phyloP scores from a whole-genome alignment of 2,329 filamentous ascomycete species.

The Penicillium expansum region DNA sequence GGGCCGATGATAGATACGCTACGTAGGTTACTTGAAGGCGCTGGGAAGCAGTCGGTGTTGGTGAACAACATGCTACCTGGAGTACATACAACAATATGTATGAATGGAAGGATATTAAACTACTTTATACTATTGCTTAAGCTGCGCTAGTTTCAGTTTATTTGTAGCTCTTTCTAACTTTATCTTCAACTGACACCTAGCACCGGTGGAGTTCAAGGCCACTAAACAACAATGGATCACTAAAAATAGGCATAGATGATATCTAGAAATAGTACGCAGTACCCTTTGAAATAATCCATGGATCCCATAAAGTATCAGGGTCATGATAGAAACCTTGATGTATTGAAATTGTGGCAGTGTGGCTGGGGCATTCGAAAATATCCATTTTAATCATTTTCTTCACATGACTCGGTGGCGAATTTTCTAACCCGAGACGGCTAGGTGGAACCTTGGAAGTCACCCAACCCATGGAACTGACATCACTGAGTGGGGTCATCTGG shows the following conservation, averaged over 20 bases:
- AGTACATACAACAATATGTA: too few relatives aligned
- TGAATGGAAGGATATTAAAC: not conserved
- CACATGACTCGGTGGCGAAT: conserved; percentile 3
- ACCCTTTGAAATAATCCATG: not conserved
- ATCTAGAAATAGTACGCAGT: not conserved
- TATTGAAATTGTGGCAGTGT: not conserved
- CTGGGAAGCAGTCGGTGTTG: not conserved
- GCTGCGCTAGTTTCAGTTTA: not conserved
- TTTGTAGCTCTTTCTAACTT: not conserved
- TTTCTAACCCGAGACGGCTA: not conserved
- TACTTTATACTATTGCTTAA: not conserved
- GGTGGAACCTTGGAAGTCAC: not conserved
- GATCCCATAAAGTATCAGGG: not conserved
- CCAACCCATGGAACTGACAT: conserved; percentile 4
- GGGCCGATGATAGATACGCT: not conserved
- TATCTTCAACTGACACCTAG: not conserved
- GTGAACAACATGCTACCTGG: too few relatives aligned
- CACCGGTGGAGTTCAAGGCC: not conserved
- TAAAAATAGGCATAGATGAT: not conserved
- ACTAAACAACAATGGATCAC: not conserved
- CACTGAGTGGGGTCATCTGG: not conserved
- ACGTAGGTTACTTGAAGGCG: too few relatives aligned
- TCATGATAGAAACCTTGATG: too few relatives aligned
- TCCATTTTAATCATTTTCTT: too few relatives aligned
- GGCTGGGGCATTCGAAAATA: not conserved